A percentile compares a stretch with the other conserved stretches of the same genome.
These are phyloP conservation scores for Rhizophagus prolifer DNA, from an alignment of 192 early-diverging fungal species.

Conservation along the genomic window DNA sequence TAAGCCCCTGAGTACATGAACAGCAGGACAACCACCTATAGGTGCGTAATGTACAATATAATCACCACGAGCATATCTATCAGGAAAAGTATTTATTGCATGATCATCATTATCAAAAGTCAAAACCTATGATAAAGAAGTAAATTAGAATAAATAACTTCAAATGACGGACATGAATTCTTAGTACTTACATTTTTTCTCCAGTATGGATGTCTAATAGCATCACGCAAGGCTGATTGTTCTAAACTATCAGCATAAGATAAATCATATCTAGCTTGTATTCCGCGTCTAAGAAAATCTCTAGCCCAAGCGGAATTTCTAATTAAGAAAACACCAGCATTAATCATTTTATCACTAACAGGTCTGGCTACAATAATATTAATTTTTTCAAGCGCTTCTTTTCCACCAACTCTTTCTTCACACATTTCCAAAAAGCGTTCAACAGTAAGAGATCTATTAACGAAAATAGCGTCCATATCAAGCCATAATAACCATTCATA, in stretches of 20 bases:
- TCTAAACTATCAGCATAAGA: slow-evolving; percentile 43
- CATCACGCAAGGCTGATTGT: slow-evolving; percentile 55
- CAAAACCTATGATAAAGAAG: too few species aligned
- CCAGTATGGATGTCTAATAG: slow-evolving; percentile 43
- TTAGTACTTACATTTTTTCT: slow-evolving; percentile 28
- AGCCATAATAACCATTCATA: slow-evolving; percentile 65
- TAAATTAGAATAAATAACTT: too few species aligned
- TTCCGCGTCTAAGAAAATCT: slow-evolving; percentile 45
- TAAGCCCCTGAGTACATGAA: background rate
- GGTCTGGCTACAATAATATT: slow-evolving; percentile 53
- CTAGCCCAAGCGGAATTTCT: slow-evolving; percentile 55
- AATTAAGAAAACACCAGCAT: slow-evolving; percentile 60
- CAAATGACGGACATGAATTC: background rate
- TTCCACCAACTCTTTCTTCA: slow-evolving; percentile 28
- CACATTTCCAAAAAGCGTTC: slow-evolving; percentile 42
- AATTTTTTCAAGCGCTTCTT: slow-evolving; percentile 38
- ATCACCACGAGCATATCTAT: slow-evolving; percentile 40
- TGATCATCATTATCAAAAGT: slow-evolving; percentile 45
- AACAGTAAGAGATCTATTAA: slow-evolving; percentile 43
- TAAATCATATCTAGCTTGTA: slow-evolving; percentile 32
- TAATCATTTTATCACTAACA: slow-evolving; percentile 49
- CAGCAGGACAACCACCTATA: slow-evolving; percentile 19
- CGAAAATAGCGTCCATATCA: slow-evolving; percentile 61
- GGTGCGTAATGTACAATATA: slow-evolving; percentile 59
- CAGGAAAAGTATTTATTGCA: slow-evolving; percentile 57